Percentiles rank a stretch among this genome's conserved stretches.
phyloP scores from a whole-genome alignment of 371 early-diverging fungal species.

The Rhizopus stolonifer region DNA sequence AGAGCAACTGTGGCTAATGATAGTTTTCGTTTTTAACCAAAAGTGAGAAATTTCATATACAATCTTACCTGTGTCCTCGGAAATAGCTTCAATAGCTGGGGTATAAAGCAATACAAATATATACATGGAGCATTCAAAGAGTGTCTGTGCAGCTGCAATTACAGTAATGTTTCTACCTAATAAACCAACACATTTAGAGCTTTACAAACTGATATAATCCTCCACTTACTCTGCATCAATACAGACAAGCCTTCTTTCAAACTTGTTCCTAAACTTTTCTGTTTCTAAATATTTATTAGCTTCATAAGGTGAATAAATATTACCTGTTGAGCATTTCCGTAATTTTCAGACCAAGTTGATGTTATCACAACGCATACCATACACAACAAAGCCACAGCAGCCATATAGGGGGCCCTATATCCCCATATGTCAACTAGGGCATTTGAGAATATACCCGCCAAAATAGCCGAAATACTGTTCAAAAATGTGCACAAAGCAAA shows the following conservation, averaged over 20 bases:
- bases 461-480: constrained; percentile 74
- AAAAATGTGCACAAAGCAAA: constrained; percentile 69
- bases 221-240: background rate
- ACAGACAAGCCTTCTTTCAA: background rate
- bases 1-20: constrained; percentile 11
- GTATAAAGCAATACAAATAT: constrained; percentile 78
- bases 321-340: constrained; percentile 51
- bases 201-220: background rate
- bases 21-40: background rate
- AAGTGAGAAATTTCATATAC: background rate
- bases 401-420: constrained; percentile 62
- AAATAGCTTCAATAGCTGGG: constrained; percentile 60
- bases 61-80: constrained; percentile 3
- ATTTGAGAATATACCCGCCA: constrained; percentile 71
- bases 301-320: background rate
- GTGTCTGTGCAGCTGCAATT: constrained; percentile 69
- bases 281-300: background rate
- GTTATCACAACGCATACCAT: constrained; percentile 51
- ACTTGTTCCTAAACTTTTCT: background rate
- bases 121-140: constrained; percentile 83
- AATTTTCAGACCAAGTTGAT: constrained; percentile 72
- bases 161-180: constrained; percentile 51
- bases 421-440: constrained; percentile 54
- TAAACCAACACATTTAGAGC: background rate
- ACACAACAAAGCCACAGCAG: constrained; percentile 49